Percentiles rank a stretch among this genome's conserved stretches.
Evolutionary conservation across 805 yeast genomes (phyloP).

Genomic region (Suhomyces kilbournensis): DNA sequence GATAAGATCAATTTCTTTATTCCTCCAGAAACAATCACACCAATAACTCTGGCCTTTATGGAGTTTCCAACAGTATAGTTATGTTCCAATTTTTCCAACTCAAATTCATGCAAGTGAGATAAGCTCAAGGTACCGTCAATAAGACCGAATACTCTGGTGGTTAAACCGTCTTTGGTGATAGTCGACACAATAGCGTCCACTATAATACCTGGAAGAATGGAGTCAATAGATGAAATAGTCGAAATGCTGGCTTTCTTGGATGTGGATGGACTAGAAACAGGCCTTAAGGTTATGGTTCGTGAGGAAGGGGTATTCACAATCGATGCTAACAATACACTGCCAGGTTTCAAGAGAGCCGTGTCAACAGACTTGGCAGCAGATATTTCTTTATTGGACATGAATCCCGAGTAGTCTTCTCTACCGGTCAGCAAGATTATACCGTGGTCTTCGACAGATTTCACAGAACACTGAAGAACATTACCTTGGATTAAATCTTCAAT

Average conservation of each 20-base stretch:
- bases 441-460: slow-evolving; percentile 85
- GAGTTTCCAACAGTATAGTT: slow-evolving; percentile 66
- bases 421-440: slow-evolving; percentile 82
- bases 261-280: slow-evolving; percentile 35
- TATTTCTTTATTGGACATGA: slow-evolving; percentile 70
- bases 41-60: slow-evolving; percentile 68
- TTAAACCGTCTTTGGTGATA: slow-evolving; percentile 57
- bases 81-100: slow-evolving; percentile 49
- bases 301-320: slow-evolving; percentile 46
- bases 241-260: slow-evolving; percentile 46
- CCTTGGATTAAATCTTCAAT: slow-evolving; percentile 66
- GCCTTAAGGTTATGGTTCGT: slow-evolving; percentile 59
- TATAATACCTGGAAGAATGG: slow-evolving; percentile 80
- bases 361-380: slow-evolving; percentile 32
- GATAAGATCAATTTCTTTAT: slow-evolving; percentile 66
- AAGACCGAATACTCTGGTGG: slow-evolving; percentile 72
- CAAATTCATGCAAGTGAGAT: slow-evolving; percentile 58
- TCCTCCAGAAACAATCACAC: slow-evolving; percentile 46
- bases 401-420: slow-evolving; percentile 53
- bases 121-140: slow-evolving; percentile 68
- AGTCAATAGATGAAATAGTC: slow-evolving; percentile 69
- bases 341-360: slow-evolving; percentile 43
- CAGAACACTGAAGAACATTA: slow-evolving; percentile 68
- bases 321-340: slow-evolving; percentile 67
- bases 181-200: slow-evolving; percentile 72